phyloP scores from a whole-genome alignment of 768 basidiomycete species.

The Roridomyces roridus region DNA sequence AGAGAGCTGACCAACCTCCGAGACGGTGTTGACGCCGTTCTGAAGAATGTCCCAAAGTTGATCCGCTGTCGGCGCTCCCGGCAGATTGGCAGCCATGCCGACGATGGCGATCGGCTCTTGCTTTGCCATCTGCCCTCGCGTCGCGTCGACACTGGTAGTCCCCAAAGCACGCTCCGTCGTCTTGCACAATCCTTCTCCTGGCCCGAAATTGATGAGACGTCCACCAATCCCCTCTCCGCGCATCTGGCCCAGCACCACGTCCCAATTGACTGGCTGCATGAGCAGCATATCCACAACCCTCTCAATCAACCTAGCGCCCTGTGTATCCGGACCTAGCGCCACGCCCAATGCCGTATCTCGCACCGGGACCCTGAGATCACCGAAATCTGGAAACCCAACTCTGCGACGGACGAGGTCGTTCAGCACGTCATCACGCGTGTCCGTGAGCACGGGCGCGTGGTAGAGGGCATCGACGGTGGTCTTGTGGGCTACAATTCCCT shows the following conservation, averaged over 20 bases:
- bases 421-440: slow-evolving; percentile 47
- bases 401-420: slow-evolving; percentile 48
- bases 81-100: slow-evolving; percentile 71
- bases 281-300: slow-evolving; percentile 57
- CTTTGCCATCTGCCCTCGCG: slow-evolving; percentile 24
- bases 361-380: slow-evolving; percentile 53
- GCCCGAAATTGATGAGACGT: slow-evolving; percentile 42
- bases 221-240: not conserved
- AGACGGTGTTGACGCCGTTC: slow-evolving; percentile 59
- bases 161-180: slow-evolving; percentile 15
- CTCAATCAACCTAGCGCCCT: slow-evolving; percentile 41
- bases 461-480: slow-evolving; percentile 60
- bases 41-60: slow-evolving; percentile 67
- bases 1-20: slow-evolving; percentile 49
- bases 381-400: slow-evolving; percentile 56
- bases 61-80: slow-evolving; percentile 53
- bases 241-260: slow-evolving; percentile 42
- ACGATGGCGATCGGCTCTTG: slow-evolving; percentile 70
- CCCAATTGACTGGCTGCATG: slow-evolving; percentile 60
- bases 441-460: slow-evolving; percentile 45
- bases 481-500: slow-evolving; percentile 44
- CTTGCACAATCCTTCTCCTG: slow-evolving; percentile 37
- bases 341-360: slow-evolving; percentile 54
- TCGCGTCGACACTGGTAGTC: slow-evolving; percentile 5
- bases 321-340: slow-evolving; percentile 24